Conservation (phyloP, 2,329 filamentous ascomycete species). For the Fusarium phyllophilum region DNA sequence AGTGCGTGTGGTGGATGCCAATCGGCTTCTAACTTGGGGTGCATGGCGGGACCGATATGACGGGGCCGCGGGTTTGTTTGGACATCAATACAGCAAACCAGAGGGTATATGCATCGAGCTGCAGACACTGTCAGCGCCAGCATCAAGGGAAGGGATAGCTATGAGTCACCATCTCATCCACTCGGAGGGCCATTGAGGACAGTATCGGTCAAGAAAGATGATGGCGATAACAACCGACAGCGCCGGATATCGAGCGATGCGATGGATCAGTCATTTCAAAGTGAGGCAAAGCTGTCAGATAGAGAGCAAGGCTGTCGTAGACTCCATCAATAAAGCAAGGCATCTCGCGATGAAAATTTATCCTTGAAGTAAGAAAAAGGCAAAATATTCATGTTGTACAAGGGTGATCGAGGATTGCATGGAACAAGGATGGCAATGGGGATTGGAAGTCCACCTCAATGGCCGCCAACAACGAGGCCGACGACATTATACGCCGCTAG, state of each 20-base stretch:
- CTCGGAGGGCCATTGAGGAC: constrained; percentile 14
- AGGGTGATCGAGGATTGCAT: constrained; percentile 35
- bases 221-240: background rate
- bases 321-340: constrained; percentile 12
- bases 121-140: constrained; percentile 36
- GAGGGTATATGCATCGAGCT: constrained; percentile 36
- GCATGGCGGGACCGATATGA: constrained; percentile 43
- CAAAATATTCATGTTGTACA: constrained; percentile 31
- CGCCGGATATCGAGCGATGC: constrained; percentile 9
- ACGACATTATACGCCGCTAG: constrained; percentile 34
- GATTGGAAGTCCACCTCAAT: constrained; percentile 32
- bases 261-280: constrained; percentile 16
- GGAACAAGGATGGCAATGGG: constrained; percentile 40
- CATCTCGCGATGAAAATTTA: constrained; percentile 20
- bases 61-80: constrained; percentile 43
- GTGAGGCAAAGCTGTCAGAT: background rate
- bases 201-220: constrained; percentile 2
- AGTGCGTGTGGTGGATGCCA: constrained; percentile 40
- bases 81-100: constrained; percentile 46
- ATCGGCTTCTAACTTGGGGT: constrained; percentile 43
- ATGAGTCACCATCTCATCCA: constrained; percentile 43
- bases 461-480: constrained; percentile 35
- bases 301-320: constrained; percentile 12
- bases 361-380: constrained; percentile 5
- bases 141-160: constrained; percentile 29